A percentile compares a stretch with the other conserved stretches of the same genome.
These are phyloP conservation scores for Debaryomyces psychrophilus DNA, from an alignment of 1,139 yeast genomes.

Conservation along the genomic window DNA sequence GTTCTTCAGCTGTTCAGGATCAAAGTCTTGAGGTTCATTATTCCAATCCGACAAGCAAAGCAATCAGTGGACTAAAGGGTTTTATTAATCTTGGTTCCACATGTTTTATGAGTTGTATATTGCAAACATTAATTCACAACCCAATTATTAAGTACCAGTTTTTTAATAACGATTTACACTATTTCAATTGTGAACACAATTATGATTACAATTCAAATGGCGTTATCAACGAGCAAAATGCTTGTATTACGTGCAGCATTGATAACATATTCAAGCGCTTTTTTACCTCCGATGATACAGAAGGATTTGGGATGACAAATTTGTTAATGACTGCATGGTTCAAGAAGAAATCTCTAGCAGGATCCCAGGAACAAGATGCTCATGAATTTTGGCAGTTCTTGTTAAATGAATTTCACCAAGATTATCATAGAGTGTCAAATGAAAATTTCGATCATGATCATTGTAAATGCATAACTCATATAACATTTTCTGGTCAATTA, in stretches of 20 bases:
- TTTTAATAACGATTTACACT: conserved; percentile 63
- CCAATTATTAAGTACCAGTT: conserved; percentile 81
- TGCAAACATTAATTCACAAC: conserved; percentile 86
- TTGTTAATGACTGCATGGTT: conserved; percentile 82
- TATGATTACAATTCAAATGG: conserved; percentile 23
- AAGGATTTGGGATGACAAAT: conserved; percentile 76
- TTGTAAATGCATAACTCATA: conserved; percentile 86
- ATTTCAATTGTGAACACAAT: conserved; percentile 40
- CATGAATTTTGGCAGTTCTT: conserved; percentile 96
- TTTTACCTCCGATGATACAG: conserved; percentile 54
- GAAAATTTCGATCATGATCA: conserved; percentile 17
- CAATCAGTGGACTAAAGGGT: conserved; percentile 80
- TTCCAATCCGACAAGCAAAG: conserved; percentile 56
- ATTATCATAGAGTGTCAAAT: conserved; percentile 33
- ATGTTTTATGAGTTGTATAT: conserved; percentile 88
- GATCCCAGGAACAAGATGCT: conserved; percentile 96
- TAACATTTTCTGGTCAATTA: conserved; percentile 98
- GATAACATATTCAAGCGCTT: conserved; percentile 74
- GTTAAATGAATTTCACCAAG: conserved; percentile 79
- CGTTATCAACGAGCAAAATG: conserved; percentile 39
- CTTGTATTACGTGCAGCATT: conserved; percentile 83
- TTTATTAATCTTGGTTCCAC: conserved; percentile 94
- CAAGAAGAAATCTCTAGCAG: conserved; percentile 81
- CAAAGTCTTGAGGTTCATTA: conserved; percentile 27
- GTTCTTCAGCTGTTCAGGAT: neutral